A percentile compares a stretch with the other conserved stretches of the same genome.
These are phyloP conservation scores for Hygrophorus pudorinus DNA, from an alignment of 768 basidiomycete species.

Conservation along the genomic window DNA sequence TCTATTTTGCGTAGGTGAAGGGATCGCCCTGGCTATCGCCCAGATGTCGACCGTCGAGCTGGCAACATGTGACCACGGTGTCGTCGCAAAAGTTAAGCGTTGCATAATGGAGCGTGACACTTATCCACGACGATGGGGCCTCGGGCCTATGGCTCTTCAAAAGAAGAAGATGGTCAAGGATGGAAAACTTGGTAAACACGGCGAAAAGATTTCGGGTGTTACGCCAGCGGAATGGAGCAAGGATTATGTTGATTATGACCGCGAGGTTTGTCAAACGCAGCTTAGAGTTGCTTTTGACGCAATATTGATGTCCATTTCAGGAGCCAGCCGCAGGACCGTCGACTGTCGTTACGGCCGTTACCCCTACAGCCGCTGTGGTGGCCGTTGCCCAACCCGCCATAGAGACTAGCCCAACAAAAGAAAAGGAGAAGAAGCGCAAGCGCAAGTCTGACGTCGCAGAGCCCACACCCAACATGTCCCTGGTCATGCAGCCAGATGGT, in stretches of 20 bases:
- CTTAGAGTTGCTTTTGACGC: conserved; percentile 1
- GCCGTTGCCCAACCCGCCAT: conserved; percentile 11
- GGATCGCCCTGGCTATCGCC: conserved; percentile 88
- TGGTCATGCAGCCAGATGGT: conserved; percentile 16
- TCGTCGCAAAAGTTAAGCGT: conserved; percentile 97
- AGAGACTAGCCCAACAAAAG: conserved; percentile 28
- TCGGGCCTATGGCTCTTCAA: conserved; percentile 92
- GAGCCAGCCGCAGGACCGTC: conserved; percentile 31
- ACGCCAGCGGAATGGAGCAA: conserved; percentile 89
- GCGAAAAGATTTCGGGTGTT: conserved; percentile 76
- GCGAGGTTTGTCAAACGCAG: conserved; percentile 33
- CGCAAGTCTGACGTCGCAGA: conserved; percentile 56
- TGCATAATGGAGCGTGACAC: conserved; percentile 99
- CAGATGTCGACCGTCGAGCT: conserved; percentile 99
- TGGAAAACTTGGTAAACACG: conserved; percentile 94
- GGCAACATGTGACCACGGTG: conserved; percentile 95
- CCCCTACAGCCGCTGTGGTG: conserved; percentile 16
- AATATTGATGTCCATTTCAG: conserved; percentile 12
- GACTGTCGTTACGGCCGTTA: conserved; percentile 14
- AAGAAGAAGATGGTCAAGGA: conserved; percentile 99
- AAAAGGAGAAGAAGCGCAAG: conserved; percentile 82
- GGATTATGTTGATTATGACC: conserved; percentile 89
- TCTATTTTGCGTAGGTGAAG: conserved; percentile 50
- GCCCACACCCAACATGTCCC: conserved; percentile 30
- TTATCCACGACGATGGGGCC: conserved; percentile 96